Conservation (phyloP, 345 rosid genomes). For the Kernera saxatilis region DNA sequence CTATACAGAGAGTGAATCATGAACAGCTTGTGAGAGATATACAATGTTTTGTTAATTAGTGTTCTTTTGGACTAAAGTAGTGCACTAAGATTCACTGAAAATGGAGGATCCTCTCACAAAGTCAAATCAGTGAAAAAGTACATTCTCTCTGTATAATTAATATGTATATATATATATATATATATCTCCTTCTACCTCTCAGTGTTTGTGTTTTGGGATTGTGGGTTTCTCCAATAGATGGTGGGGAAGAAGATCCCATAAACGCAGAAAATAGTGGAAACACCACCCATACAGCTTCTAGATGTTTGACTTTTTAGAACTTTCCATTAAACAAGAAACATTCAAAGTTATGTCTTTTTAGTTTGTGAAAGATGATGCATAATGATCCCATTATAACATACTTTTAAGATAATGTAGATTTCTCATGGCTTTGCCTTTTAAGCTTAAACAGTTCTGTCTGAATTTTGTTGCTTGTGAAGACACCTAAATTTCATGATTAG, state of each 20-base stretch:
- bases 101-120: neutral
- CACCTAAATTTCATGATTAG: neutral
- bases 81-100: slow-evolving; percentile 9
- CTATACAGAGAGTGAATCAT: neutral
- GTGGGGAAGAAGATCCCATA: slow-evolving; percentile 24
- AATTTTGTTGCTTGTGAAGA: neutral
- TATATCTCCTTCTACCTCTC: neutral
- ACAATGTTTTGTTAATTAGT: neutral
- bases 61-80: neutral
- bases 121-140: slow-evolving; percentile 1
- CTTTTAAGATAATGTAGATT: slow-evolving; percentile 18
- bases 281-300: slow-evolving; percentile 37
- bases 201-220: slow-evolving; percentile 6
- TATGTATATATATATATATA: neutral
- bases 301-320: slow-evolving; percentile 46
- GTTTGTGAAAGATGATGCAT: slow-evolving; percentile 10
- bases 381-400: slow-evolving; percentile 25
- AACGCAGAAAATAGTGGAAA: slow-evolving; percentile 36
- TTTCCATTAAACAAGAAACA: slow-evolving; percentile 28
- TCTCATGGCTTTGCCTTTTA: neutral
- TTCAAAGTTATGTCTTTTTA: slow-evolving; percentile 3
- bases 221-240: slow-evolving; percentile 27
- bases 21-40: neutral
- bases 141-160: neutral
- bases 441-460: neutral